Evolutionary conservation across 129 eudicot genomes (phyloP).

Genomic region (Flaveria trinervia): DNA sequence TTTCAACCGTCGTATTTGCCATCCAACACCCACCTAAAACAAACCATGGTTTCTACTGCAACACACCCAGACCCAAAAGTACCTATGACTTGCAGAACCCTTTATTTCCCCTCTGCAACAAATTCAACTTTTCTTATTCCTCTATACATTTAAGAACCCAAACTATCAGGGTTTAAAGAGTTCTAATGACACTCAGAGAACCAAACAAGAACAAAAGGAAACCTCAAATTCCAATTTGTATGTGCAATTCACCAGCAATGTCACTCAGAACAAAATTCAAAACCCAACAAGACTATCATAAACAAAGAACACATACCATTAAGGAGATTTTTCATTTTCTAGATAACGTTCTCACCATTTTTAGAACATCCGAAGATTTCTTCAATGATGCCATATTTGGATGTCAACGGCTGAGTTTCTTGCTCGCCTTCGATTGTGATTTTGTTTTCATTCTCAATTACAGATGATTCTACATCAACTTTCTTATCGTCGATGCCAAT

Average conservation of each 20-base stretch:
- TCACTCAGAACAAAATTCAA: conserved; percentile 17
- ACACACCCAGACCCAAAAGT: background rate
- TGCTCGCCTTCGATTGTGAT: conserved; percentile 1
- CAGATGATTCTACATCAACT: conserved; percentile 21
- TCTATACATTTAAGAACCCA: conserved; percentile 12
- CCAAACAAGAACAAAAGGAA: conserved; percentile 2
- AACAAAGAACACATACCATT: conserved; percentile 10
- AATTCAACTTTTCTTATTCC: background rate
- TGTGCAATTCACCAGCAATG: conserved; percentile 25
- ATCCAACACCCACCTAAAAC: background rate
- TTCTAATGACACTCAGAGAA: conserved; percentile 8
- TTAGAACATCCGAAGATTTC: conserved; percentile 42
- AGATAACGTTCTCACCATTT: conserved; percentile 27
- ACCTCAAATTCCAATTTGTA: conserved; percentile 33
- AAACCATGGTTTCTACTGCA: background rate
- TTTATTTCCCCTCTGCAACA: background rate
- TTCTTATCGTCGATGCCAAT: conserved; percentile 1
- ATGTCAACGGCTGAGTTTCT: conserved; percentile 21
- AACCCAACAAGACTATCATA: conserved; percentile 25
- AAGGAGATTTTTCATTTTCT: conserved; percentile 11
- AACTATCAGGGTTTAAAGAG: background rate
- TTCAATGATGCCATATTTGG: conserved; percentile 39
- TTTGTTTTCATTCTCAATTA: conserved; percentile 20
- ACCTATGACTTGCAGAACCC: background rate
- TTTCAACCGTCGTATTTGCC: background rate